phyloP scores from a whole-genome alignment of 306 rosid genomes.

The Trifolium pratense region DNA sequence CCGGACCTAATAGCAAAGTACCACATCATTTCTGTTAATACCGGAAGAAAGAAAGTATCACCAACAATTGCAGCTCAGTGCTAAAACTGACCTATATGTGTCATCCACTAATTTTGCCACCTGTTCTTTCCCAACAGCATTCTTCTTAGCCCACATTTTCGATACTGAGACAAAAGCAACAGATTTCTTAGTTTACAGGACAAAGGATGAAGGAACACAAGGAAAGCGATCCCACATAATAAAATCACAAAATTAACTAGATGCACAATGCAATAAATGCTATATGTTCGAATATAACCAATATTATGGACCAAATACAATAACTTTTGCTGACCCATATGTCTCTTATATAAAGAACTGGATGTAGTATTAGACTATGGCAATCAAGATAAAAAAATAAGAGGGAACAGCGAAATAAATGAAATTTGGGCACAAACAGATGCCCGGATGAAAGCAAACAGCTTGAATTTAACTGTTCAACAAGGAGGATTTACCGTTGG shows the following conservation, averaged over 20 bases:
- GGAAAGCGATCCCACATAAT: slow-evolving; percentile 13
- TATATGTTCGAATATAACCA: slow-evolving; percentile 14
- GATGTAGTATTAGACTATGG: background rate
- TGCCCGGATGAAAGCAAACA: slow-evolving; percentile 23
- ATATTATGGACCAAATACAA: no score
- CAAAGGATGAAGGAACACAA: slow-evolving; percentile 17
- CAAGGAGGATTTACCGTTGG: background rate
- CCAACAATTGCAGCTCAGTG: slow-evolving; percentile 6
- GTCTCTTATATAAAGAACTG: no score
- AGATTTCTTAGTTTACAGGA: slow-evolving; percentile 17
- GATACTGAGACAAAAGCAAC: slow-evolving; percentile 52
- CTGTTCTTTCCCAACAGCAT: slow-evolving; percentile 80
- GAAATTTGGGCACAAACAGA: slow-evolving; percentile 7
- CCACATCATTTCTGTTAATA: slow-evolving; percentile 19
- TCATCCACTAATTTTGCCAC: slow-evolving; percentile 94
- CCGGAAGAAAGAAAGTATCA: slow-evolving; percentile 23
- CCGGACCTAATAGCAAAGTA: slow-evolving; percentile 23
- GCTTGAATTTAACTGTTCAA: slow-evolving; percentile 14
- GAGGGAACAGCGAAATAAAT: background rate
- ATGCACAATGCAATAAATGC: slow-evolving; percentile 19
- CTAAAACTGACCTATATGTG: slow-evolving; percentile 79
- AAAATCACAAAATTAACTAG: slow-evolving; percentile 10
- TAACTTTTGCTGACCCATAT: no score
- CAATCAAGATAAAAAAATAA: slow-evolving; percentile 8
- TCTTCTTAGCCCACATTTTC: slow-evolving; percentile 78